Base-by-base conservation (phyloP, 768 basidiomycete genomes). In the Lyophyllum atratum region DNA sequence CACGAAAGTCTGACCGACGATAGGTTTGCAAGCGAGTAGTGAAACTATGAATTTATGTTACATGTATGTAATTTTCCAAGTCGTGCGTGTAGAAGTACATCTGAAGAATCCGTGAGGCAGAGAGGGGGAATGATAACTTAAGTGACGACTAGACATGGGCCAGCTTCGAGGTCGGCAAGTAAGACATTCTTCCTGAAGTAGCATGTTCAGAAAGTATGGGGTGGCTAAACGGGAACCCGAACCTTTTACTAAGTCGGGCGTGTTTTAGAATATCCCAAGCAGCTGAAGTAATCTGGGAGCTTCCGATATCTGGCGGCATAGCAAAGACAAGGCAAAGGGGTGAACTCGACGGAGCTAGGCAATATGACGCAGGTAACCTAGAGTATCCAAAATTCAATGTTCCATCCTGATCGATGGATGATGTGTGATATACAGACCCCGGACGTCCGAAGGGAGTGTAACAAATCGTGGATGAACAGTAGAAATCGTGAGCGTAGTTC, bases 351-450 rank as follows among this genome's bases (percentile, higher is more conserved):
- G 87, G 86, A 10, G 82, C 77, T 44, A 90, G 75, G 14, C 78
- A 79, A 65, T 90, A 89, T 1, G 85, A 83, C 5, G 85, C 84
- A n/a, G 33, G 80, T 68, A 49, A 89, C 74, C 87, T 90, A 63
- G 46, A 49, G 19, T 39, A 22, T 55, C 56, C 6, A 49, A 59
- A 46, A 55, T 29, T 25, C 28, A 42, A 24, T 9, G 34, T 51
- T 49, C 29, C 59, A 37, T 37, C 24, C 17, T 47, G 49, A 43
- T 42, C 22, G 33, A 33, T 25, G 28, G 48, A 28, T 12, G 61
- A 52, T 31, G 59, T 46, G 34, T 49, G 26, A 52, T 24, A 54
- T 54, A 70, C 81, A 64, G 64, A 90, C 88, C 64, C 86, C 87
- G 54, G 80, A 77, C 2, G 81, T 77, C 39, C 82, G 81, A 42